These are phyloP conservation scores for Irpex sp. DNA, from an alignment of 1,284 basidiomycete species.

Conservation along the genomic window DNA sequence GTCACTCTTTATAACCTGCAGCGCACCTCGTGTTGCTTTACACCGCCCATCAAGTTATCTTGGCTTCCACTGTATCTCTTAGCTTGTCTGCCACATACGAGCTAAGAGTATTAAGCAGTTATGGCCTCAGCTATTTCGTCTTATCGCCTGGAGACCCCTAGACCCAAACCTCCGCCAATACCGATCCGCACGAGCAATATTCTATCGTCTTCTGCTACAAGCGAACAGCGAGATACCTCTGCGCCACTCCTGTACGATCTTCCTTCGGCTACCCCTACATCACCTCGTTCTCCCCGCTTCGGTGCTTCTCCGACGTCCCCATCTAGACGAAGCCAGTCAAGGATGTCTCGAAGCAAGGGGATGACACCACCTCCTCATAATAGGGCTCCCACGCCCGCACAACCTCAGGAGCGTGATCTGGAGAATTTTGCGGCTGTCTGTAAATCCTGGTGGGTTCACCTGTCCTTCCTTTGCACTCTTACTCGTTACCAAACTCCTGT, in stretches of 20 bases:
- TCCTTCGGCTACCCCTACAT: constrained; percentile 53
- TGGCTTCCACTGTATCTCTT: neutral
- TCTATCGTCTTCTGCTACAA: constrained; percentile 42
- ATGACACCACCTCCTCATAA: constrained; percentile 57
- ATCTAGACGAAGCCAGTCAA: constrained; percentile 47
- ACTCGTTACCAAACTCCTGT: constrained; percentile 8
- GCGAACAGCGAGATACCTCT: constrained; percentile 33
- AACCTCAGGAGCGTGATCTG: constrained; percentile 47
- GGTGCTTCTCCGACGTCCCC: constrained; percentile 50
- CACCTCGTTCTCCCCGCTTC: constrained; percentile 41
- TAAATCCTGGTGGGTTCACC: constrained; percentile 57
- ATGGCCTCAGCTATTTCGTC: constrained; percentile 27
- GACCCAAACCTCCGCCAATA: constrained; percentile 53
- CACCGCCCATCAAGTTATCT: constrained; percentile 10
- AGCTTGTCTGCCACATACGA: neutral
- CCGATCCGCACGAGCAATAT: constrained; percentile 51
- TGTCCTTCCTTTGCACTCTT: neutral
- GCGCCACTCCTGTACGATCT: constrained; percentile 72
- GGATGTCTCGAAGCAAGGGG: constrained; percentile 45
- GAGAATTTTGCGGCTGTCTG: constrained; percentile 72
- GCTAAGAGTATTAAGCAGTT: neutral
- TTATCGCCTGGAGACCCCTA: constrained; percentile 62
- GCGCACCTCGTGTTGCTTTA: constrained; percentile 6
- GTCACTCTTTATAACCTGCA: constrained; percentile 12
- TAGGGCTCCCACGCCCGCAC: constrained; percentile 62